A percentile compares a stretch with the other conserved stretches of the same genome.
Evolutionary conservation across 768 basidiomycete species (phyloP).

Genomic region (Astraeus odoratus): DNA sequence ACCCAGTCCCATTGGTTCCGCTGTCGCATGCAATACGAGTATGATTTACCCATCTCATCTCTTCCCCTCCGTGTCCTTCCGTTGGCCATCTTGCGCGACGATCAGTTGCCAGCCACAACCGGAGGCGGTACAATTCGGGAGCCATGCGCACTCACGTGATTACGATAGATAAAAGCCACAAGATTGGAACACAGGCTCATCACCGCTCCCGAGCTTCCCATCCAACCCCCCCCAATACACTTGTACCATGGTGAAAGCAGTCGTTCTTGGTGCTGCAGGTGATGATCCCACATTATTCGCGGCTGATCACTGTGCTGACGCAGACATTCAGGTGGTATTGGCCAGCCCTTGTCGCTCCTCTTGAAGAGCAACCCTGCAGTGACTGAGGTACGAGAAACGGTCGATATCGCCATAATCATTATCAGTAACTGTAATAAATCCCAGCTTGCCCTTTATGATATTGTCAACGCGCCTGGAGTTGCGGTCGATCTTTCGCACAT

Average conservation of each 20-base stretch:
- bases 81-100: neutral
- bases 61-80: neutral
- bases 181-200: no score
- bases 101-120: neutral
- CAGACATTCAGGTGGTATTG: slow-evolving; percentile 72
- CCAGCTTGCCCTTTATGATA: slow-evolving; percentile 88
- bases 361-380: slow-evolving; percentile 81
- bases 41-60: no score
- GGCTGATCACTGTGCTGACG: slow-evolving; percentile 2
- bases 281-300: slow-evolving; percentile 10
- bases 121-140: neutral
- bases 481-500: slow-evolving; percentile 94
- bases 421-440: slow-evolving; percentile 1
- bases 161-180: neutral
- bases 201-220: neutral
- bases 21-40: neutral
- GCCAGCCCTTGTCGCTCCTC: slow-evolving; percentile 90
- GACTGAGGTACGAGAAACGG: slow-evolving; percentile 48
- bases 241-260: slow-evolving; percentile 53
- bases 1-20: slow-evolving; percentile 4
- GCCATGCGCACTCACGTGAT: neutral
- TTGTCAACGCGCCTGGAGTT: slow-evolving; percentile 96
- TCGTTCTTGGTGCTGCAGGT: slow-evolving; percentile 97
- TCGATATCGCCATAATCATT: neutral
- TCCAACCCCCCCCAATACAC: slow-evolving; percentile 3